Conservation (phyloP, 1,139 yeast genomes). For the Nakaseomyces uthaithaninus region DNA sequence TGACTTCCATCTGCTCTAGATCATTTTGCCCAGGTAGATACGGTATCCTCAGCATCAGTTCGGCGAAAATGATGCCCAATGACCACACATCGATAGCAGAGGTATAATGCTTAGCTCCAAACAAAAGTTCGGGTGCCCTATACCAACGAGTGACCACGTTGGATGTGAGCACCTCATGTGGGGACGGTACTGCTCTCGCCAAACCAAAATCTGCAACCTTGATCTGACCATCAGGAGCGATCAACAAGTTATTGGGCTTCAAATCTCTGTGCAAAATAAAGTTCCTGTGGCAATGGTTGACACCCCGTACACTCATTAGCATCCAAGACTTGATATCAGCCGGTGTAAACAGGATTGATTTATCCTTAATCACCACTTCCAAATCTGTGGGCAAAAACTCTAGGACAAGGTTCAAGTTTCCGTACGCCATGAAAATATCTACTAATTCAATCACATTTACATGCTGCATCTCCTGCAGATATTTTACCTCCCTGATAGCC, state of each 20-base stretch:
- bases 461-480: conserved; percentile 78
- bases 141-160: conserved; percentile 98
- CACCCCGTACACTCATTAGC: conserved; percentile 85
- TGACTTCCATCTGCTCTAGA: conserved; percentile 78
- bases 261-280: conserved; percentile 84
- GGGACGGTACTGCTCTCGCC: conserved; percentile 74
- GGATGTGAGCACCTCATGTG: conserved; percentile 75
- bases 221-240: conserved; percentile 79
- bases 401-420: conserved; percentile 74
- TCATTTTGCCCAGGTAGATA: conserved; percentile 91
- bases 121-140: conserved; percentile 84
- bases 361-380: conserved; percentile 82
- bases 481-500: conserved; percentile 91
- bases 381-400: conserved; percentile 89
- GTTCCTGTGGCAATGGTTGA: conserved; percentile 91
- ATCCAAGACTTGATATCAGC: conserved; percentile 92
- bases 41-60: conserved; percentile 88
- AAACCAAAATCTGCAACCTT: conserved; percentile 97
- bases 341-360: conserved; percentile 64
- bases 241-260: conserved; percentile 71
- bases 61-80: conserved; percentile 92
- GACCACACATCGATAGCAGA: conserved; percentile 92
- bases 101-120: conserved; percentile 85
- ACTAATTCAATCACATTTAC: conserved; percentile 76
- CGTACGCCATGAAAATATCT: conserved; percentile 69